Percentiles rank a stretch among this genome's conserved stretches.
These are phyloP conservation scores for Populus euphratica DNA, from an alignment of 345 rosid genomes.

Conservation along the genomic window DNA sequence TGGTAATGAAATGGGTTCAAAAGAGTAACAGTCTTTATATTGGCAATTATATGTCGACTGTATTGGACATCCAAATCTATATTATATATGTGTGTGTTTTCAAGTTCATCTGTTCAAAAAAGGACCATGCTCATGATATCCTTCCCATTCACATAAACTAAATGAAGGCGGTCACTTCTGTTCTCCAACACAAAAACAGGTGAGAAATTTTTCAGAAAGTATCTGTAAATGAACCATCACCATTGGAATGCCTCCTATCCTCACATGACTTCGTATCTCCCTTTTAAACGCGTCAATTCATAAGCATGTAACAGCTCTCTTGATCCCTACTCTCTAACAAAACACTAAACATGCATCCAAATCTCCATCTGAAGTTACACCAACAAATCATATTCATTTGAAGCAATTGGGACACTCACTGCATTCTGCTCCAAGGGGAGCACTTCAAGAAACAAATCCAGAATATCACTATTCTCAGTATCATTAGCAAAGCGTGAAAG, in stretches of 20 bases:
- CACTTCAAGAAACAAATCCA: constrained; percentile 69
- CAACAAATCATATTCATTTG: neutral
- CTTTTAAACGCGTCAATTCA: neutral
- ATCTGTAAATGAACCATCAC: too few species aligned
- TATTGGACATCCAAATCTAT: neutral
- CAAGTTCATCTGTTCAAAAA: neutral
- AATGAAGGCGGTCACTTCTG: too few species aligned
- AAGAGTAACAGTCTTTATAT: too few species aligned
- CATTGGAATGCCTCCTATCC: neutral
- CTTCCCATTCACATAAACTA: too few species aligned
- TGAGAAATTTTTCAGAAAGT: neutral
- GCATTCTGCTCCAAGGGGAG: constrained; percentile 68
- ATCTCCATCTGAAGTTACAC: neutral
- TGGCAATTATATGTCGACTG: neutral
- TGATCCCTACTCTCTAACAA: neutral
- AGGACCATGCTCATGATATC: too few species aligned
- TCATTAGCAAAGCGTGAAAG: constrained; percentile 88
- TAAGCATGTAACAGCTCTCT: neutral
- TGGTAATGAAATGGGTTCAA: neutral
- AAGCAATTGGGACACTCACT: constrained; percentile 40
- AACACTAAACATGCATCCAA: neutral
- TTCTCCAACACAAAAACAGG: too few species aligned
- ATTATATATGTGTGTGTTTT: neutral
- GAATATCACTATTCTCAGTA: constrained; percentile 74
- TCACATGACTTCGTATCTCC: neutral